Percentiles rank a stretch among this genome's conserved stretches.
Evolutionary conservation across 805 yeast species (phyloP).

Genomic region (Candida ulmi): DNA sequence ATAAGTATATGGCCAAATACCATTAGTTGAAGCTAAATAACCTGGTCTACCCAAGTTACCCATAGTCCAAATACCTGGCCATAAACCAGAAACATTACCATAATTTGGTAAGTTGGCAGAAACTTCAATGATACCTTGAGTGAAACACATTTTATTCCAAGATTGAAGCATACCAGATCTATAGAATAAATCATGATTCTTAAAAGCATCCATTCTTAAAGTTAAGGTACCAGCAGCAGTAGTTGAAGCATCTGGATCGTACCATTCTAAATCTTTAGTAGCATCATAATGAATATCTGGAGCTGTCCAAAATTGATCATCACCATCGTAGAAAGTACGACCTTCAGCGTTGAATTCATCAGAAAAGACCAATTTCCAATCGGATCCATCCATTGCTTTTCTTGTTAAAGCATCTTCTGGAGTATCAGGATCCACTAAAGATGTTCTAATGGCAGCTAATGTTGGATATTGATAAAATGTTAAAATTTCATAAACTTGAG

Average conservation of each 20-base stretch:
- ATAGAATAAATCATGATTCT: constrained; percentile 73
- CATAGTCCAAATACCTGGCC: constrained; percentile 97
- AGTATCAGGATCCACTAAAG: constrained; percentile 58
- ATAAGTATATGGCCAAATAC: constrained; percentile 93
- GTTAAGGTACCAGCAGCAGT: constrained; percentile 69
- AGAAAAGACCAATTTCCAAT: constrained; percentile 76
- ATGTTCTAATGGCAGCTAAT: constrained; percentile 45
- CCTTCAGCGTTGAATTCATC: constrained; percentile 92
- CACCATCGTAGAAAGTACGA: constrained; percentile 83
- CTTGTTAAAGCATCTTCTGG: constrained; percentile 45
- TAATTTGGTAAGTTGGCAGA: constrained; percentile 75
- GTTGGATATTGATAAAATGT: constrained; percentile 46
- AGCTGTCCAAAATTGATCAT: constrained; percentile 88
- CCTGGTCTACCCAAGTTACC: constrained; percentile 95
- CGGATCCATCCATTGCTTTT: constrained; percentile 52
- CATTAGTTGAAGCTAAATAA: constrained; percentile 78
- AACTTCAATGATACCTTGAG: constrained; percentile 76
- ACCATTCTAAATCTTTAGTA: constrained; percentile 90
- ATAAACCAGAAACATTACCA: constrained; percentile 74
- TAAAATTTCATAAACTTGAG: constrained; percentile 32
- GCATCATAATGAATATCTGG: constrained; percentile 82
- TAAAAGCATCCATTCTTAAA: constrained; percentile 73
- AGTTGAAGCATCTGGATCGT: constrained; percentile 82
- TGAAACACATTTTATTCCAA: constrained; percentile 89
- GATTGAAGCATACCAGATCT: constrained; percentile 89